Conservation (phyloP, 2,329 filamentous ascomycete species). For the Pyrenophora graminea region DNA sequence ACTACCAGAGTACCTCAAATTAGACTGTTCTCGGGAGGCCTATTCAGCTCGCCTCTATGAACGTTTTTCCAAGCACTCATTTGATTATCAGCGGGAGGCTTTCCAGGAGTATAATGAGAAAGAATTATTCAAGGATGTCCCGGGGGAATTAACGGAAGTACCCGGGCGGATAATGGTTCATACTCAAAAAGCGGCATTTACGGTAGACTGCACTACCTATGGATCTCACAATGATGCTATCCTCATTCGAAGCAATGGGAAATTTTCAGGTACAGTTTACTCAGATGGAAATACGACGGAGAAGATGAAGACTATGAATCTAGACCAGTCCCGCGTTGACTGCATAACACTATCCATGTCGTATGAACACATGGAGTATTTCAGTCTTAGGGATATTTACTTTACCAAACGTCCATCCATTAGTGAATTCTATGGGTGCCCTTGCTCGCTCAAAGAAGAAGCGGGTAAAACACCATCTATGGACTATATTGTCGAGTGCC, state of each 20-base stretch:
- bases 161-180: not conserved
- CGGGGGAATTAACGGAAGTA: not conserved
- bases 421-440: not conserved
- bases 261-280: not conserved
- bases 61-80: not conserved
- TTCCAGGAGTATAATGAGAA: not conserved
- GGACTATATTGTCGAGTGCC: not conserved
- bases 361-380: too few species aligned
- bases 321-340: not conserved
- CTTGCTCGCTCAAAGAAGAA: not conserved
- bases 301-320: too few species aligned
- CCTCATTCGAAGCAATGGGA: not conserved
- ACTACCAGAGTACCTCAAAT: not conserved
- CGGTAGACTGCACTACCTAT: not conserved
- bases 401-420: not conserved
- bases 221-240: not conserved
- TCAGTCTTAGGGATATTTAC: too few species aligned
- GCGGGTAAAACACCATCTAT: not conserved
- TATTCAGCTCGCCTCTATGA: not conserved
- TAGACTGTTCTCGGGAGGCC: not conserved
- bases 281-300: not conserved
- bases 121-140: not conserved
- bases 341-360: slow-evolving; percentile 1
- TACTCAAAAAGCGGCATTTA: slow-evolving; percentile 1
- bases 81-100: not conserved